phyloP scores from a whole-genome alignment of 2,329 filamentous ascomycete genomes.

The Aspergillus sp. region DNA sequence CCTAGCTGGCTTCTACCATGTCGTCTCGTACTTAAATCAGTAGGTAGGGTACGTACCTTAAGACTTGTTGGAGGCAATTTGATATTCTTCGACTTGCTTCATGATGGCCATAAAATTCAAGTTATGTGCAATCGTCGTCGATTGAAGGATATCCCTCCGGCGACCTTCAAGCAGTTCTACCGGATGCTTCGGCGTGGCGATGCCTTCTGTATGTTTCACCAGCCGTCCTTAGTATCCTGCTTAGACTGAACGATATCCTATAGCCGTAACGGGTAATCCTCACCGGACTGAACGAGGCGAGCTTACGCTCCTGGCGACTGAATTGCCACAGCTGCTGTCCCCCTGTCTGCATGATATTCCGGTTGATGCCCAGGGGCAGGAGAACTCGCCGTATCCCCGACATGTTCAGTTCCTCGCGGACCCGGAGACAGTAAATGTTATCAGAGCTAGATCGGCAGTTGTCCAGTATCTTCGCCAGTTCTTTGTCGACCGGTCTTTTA shows the following conservation, averaged over 20 bases:
- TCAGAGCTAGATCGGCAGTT: slow-evolving; percentile 73
- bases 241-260: slow-evolving; percentile 19
- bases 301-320: slow-evolving; percentile 68
- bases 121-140: slow-evolving; percentile 68
- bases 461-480: slow-evolving; percentile 73
- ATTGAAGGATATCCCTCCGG: slow-evolving; percentile 38
- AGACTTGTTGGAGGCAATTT: slow-evolving; percentile 75
- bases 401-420: slow-evolving; percentile 87
- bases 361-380: slow-evolving; percentile 66
- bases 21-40: slow-evolving; percentile 43
- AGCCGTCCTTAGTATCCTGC: slow-evolving; percentile 12
- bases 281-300: slow-evolving; percentile 72
- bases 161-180: slow-evolving; percentile 61
- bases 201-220: slow-evolving; percentile 67
- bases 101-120: slow-evolving; percentile 73
- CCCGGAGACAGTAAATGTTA: slow-evolving; percentile 63
- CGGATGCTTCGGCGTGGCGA: slow-evolving; percentile 77
- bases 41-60: slow-evolving; percentile 73
- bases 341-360: slow-evolving; percentile 81
- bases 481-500: slow-evolving; percentile 70
- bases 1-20: slow-evolving; percentile 21
- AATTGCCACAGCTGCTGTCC: slow-evolving; percentile 70
- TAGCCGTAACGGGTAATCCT: slow-evolving; percentile 70
- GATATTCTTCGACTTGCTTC: slow-evolving; percentile 77
- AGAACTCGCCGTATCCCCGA: slow-evolving; percentile 72